A percentile compares a stretch with the other conserved stretches of the same genome.
These are phyloP conservation scores for Mycena epipterygia DNA, from an alignment of 768 basidiomycete genomes.

Conservation along the genomic window DNA sequence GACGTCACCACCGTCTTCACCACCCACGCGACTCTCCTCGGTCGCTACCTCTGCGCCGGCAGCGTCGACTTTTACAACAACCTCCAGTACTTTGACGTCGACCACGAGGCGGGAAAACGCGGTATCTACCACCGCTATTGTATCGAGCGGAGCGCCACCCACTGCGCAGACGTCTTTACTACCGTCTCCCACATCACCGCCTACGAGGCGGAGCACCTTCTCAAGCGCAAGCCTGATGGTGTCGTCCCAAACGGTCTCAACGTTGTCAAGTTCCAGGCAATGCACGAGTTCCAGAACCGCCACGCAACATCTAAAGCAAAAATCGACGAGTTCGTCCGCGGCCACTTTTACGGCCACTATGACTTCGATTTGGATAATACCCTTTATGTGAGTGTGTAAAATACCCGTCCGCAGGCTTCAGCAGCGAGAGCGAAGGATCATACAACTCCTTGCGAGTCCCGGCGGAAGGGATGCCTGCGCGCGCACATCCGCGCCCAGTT, in stretches of 20 bases:
- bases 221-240: slow-evolving; percentile 98
- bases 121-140: slow-evolving; percentile 99
- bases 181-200: slow-evolving; percentile 99
- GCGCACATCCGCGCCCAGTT: too few relatives aligned
- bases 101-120: slow-evolving; percentile 98
- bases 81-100: slow-evolving; percentile 98
- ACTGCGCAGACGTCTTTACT: slow-evolving; percentile 98
- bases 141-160: slow-evolving; percentile 94
- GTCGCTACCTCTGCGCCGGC: slow-evolving; percentile 98
- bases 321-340: slow-evolving; percentile 97
- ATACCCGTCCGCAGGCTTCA: too few relatives aligned
- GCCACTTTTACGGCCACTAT: slow-evolving; percentile 98
- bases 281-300: slow-evolving; percentile 99
- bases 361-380: slow-evolving; percentile 97
- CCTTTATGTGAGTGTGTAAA: slow-evolving; percentile 77
- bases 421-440: too few relatives aligned
- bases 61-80: slow-evolving; percentile 99
- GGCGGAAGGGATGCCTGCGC: too few relatives aligned
- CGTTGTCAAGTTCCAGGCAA: slow-evolving; percentile 98
- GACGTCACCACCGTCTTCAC: slow-evolving; percentile 99
- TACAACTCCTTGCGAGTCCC: too few relatives aligned
- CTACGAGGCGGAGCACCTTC: slow-evolving; percentile 94
- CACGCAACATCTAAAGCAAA: slow-evolving; percentile 96
- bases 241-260: slow-evolving; percentile 98
- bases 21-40: slow-evolving; percentile 97